Evolutionary conservation across 2,329 filamentous ascomycete species (phyloP).

Genomic region (Fusarium euwallaceae): DNA sequence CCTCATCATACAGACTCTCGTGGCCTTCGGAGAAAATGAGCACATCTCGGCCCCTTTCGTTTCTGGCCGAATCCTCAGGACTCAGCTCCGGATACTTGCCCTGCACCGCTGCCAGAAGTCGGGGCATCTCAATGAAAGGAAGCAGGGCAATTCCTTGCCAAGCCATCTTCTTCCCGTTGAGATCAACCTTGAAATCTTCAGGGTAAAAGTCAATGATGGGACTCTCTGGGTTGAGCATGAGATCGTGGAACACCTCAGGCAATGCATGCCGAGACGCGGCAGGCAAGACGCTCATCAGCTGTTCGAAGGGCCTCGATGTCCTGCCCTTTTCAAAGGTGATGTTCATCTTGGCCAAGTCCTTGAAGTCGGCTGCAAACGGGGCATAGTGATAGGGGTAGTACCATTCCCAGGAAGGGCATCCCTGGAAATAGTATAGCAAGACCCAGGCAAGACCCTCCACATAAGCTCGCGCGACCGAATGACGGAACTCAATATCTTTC

Average conservation of each 20-base stretch:
- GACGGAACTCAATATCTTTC: conserved; percentile 85
- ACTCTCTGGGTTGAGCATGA: conserved; percentile 91
- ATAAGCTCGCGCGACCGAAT: conserved; percentile 90
- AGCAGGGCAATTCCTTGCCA: conserved; percentile 97
- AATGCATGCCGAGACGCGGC: conserved; percentile 93
- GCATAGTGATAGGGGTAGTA: conserved; percentile 99
- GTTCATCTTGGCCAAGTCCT: conserved; percentile 82
- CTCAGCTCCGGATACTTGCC: conserved; percentile 85
- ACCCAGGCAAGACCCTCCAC: conserved; percentile 97
- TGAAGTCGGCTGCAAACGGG: conserved; percentile 96
- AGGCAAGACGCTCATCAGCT: conserved; percentile 97
- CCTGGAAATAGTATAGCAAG: conserved; percentile 96
- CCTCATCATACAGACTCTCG: conserved; percentile 82
- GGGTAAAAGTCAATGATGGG: conserved; percentile 98
- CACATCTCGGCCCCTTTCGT: conserved; percentile 83
- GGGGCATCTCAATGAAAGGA: conserved; percentile 95
- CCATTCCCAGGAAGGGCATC: conserved; percentile 99
- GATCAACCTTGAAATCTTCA: conserved; percentile 89
- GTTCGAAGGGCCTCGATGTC: conserved; percentile 93
- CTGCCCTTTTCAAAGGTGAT: conserved; percentile 86
- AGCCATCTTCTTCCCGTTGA: conserved; percentile 98
- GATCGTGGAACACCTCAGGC: conserved; percentile 85
- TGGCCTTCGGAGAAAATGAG: conserved; percentile 88
- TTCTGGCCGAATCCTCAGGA: conserved; percentile 81
- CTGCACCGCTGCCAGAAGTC: conserved; percentile 84